Conservation (phyloP, 1,284 basidiomycete species). For the Sutorius eximius region DNA sequence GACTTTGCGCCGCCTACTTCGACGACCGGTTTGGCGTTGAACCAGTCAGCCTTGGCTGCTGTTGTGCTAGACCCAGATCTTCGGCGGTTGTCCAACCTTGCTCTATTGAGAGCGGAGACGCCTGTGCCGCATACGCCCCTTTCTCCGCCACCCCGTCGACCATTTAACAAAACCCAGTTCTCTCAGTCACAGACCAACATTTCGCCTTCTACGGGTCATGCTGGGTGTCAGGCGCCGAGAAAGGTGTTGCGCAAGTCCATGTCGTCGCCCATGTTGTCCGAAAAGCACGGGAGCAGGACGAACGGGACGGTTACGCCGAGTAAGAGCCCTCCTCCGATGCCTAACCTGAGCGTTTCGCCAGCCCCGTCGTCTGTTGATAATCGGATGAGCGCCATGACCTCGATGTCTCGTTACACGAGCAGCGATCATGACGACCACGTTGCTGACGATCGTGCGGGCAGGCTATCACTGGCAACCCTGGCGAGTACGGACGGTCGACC, state of each 20-base stretch:
- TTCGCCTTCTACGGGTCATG: slow-evolving; percentile 12
- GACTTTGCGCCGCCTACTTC: slow-evolving; percentile 25
- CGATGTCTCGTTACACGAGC: slow-evolving; percentile 42
- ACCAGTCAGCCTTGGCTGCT: slow-evolving; percentile 13
- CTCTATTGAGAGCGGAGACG: slow-evolving; percentile 50
- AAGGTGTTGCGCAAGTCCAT: slow-evolving; percentile 41
- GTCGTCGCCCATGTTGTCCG: slow-evolving; percentile 54
- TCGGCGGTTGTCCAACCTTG: slow-evolving; percentile 33
- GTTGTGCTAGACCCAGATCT: slow-evolving; percentile 24
- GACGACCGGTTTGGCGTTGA: background rate
- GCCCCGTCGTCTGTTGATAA: slow-evolving; percentile 28
- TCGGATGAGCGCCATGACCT: slow-evolving; percentile 35
- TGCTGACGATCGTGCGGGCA: slow-evolving; percentile 28
- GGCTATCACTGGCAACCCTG: slow-evolving; percentile 37
- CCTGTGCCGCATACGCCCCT: slow-evolving; percentile 58
- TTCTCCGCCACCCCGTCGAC: slow-evolving; percentile 59
- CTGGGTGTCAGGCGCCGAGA: slow-evolving; percentile 9
- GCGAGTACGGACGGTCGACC: slow-evolving; percentile 36
- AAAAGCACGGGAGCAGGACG: slow-evolving; percentile 38
- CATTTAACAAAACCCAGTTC: slow-evolving; percentile 46
- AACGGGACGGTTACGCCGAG: slow-evolving; percentile 35
- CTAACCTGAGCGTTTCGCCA: slow-evolving; percentile 34
- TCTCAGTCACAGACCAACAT: slow-evolving; percentile 59
- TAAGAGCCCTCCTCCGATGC: slow-evolving; percentile 46
- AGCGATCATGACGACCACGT: slow-evolving; percentile 43